Evolutionary conservation across 306 rosid genomes (phyloP), one percentile per base, ranked within the genome.

Genomic region (Citrullus amarus): DNA sequence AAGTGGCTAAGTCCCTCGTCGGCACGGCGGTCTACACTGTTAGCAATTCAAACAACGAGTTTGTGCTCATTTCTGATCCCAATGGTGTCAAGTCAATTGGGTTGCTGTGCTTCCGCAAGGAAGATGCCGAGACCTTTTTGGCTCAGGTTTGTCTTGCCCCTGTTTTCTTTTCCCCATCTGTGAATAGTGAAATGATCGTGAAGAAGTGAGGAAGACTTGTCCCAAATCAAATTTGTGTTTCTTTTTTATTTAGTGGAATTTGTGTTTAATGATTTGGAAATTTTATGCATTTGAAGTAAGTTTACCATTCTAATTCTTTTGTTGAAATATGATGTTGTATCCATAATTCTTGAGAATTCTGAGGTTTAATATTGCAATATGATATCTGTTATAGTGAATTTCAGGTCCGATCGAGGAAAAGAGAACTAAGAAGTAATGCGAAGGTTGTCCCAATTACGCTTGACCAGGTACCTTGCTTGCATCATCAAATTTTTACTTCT

Each of bases 41-140:
- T 56, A 95, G 99, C 86, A 92, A 91, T 83, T 87, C 97, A 76
- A 91, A 91, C 84, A 95, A 92, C 75, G 99, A 95, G 83, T 95
- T 95, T 55, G 99, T 95, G 81, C 97, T 95, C 14, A 89, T 95
- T 28, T 92, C 99, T 58, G 96, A 92, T 74, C 85, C 91, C 41
- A 85, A 86, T 38, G 96, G 91, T 25, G 85, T 82, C 54, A 95
- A 89, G 88, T 95, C 99, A 30, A 89, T 95, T 73, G 93, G 96
- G 16, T 82, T 95, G 81, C 97, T 95, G 12, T 95, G 99, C 88
- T 95, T 92, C 82, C 97, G 97, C 78, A 92, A 87, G 69, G 97
- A 94, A 80, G 98, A 94, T 63, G 98, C 97, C 25, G 92, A 94
- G 81, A 88, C 97, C 50, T 90, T 92, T 80, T 95, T 94, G 51